Conservation (phyloP, 176 grass and related monocot genomes). For the Aegilops umbellulata region DNA sequence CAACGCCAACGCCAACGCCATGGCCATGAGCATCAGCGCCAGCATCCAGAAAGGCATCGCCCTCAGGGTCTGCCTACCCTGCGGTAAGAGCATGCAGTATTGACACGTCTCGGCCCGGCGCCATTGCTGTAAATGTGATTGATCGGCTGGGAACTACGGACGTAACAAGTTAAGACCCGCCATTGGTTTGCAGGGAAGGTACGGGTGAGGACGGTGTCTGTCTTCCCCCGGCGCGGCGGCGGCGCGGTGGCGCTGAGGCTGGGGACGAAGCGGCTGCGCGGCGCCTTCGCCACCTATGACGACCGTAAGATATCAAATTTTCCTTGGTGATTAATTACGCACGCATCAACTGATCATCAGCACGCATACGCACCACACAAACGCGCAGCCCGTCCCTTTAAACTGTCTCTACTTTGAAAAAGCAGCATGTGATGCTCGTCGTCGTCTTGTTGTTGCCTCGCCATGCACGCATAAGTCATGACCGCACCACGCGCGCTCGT, state of each 20-base stretch:
- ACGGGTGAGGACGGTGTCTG: slow-evolving; percentile 49
- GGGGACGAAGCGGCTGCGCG: slow-evolving; percentile 66
- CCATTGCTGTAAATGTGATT: neutral
- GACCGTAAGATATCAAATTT: slow-evolving; percentile 46
- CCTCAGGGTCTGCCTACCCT: slow-evolving; percentile 57
- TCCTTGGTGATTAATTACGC: neutral
- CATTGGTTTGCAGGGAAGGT: slow-evolving; percentile 51
- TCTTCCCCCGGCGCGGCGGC: slow-evolving; percentile 34
- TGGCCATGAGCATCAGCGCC: slow-evolving; percentile 41
- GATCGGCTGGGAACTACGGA: too few species aligned
- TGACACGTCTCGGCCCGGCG: neutral
- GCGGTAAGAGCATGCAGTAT: slow-evolving; percentile 43
- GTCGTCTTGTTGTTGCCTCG: neutral
- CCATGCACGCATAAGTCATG: neutral
- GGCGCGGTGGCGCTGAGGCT: slow-evolving; percentile 47
- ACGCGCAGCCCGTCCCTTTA: neutral
- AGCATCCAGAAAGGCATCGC: slow-evolving; percentile 60
- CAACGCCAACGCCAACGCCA: neutral
- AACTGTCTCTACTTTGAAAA: neutral
- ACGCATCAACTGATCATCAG: neutral
- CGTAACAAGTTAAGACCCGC: neutral
- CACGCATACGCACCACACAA: neutral
- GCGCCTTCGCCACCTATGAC: slow-evolving; percentile 58
- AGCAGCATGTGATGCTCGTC: neutral
- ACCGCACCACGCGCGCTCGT: neutral